Evolutionary conservation across 1,284 basidiomycete genomes (phyloP).

Genomic region (Cystobasidium pallidum): DNA sequence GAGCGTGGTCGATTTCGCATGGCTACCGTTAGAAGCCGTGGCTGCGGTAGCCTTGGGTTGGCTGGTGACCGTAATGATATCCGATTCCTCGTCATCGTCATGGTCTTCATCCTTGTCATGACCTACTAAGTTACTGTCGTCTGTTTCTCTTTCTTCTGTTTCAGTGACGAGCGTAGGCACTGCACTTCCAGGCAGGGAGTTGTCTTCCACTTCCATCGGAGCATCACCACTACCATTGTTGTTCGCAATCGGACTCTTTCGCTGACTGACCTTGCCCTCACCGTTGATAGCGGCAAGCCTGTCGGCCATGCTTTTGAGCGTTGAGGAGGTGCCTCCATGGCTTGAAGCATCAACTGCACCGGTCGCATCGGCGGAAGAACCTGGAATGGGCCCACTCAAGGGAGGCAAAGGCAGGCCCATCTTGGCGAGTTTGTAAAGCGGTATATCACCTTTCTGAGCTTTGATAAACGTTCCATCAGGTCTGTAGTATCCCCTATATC

Average conservation of each 20-base stretch:
- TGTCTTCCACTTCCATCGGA: slow-evolving; percentile 10
- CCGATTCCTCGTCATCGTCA: slow-evolving; percentile 18
- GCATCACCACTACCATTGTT: not conserved
- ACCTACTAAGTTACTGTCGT: slow-evolving; percentile 16
- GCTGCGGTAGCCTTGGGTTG: not conserved
- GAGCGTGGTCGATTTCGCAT: not conserved
- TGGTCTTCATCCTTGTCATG: slow-evolving; percentile 8
- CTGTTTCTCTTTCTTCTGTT: slow-evolving; percentile 23
- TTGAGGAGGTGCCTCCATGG: not conserved
- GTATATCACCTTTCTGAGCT: slow-evolving; percentile 36
- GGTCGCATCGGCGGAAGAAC: not conserved
- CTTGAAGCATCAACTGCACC: not conserved
- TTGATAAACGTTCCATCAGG: slow-evolving; percentile 40
- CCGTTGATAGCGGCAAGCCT: not conserved
- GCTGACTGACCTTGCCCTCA: not conserved
- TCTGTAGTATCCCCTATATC: slow-evolving; percentile 32
- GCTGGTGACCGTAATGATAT: not conserved
- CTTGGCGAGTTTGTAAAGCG: slow-evolving; percentile 41
- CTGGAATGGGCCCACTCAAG: slow-evolving; percentile 21
- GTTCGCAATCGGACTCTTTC: slow-evolving; percentile 10
- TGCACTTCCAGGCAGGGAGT: slow-evolving; percentile 33
- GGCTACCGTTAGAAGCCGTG: not conserved
- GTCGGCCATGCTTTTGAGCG: not conserved
- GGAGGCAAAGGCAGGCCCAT: slow-evolving; percentile 41
- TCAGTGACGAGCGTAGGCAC: slow-evolving; percentile 35